phyloP scores from a whole-genome alignment of 768 basidiomycete species.

The Gautieria morchelliformis region DNA sequence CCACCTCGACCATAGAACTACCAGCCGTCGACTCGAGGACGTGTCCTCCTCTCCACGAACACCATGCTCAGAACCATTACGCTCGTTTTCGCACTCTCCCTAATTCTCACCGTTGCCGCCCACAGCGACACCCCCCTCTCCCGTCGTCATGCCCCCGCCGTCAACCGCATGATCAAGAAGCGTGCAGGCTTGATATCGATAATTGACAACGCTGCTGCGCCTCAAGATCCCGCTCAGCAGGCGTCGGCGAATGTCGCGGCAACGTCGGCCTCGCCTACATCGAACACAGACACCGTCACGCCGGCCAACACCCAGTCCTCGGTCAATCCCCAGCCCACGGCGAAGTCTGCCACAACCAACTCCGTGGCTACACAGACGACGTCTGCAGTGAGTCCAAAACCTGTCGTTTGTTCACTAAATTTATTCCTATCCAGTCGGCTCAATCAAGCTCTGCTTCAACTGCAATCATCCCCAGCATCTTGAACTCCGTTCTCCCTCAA shows the following conservation, averaged over 20 bases:
- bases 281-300: neutral
- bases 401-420: neutral
- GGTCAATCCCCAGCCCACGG: slow-evolving; percentile 8
- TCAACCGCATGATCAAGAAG: slow-evolving; percentile 64
- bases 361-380: neutral
- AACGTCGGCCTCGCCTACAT: neutral
- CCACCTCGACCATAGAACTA: neutral
- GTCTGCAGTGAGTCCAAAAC: slow-evolving; percentile 9
- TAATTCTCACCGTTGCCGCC: slow-evolving; percentile 43
- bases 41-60: neutral
- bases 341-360: slow-evolving; percentile 16
- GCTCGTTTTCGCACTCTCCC: slow-evolving; percentile 54
- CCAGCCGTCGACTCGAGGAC: neutral
- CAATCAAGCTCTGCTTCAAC: slow-evolving; percentile 13
- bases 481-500: neutral
- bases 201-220: neutral
- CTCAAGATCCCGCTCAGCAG: neutral
- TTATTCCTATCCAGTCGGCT: slow-evolving; percentile 7
- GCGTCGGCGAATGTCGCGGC: neutral
- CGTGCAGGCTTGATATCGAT: slow-evolving; percentile 31
- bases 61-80: slow-evolving; percentile 9
- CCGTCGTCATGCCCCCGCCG: slow-evolving; percentile 46
- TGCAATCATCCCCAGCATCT: neutral
- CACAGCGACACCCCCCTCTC: slow-evolving; percentile 23
- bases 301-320: slow-evolving; percentile 1